These are phyloP conservation scores for Lactarius vividus DNA, from an alignment of 768 basidiomycete genomes.

Conservation along the genomic window DNA sequence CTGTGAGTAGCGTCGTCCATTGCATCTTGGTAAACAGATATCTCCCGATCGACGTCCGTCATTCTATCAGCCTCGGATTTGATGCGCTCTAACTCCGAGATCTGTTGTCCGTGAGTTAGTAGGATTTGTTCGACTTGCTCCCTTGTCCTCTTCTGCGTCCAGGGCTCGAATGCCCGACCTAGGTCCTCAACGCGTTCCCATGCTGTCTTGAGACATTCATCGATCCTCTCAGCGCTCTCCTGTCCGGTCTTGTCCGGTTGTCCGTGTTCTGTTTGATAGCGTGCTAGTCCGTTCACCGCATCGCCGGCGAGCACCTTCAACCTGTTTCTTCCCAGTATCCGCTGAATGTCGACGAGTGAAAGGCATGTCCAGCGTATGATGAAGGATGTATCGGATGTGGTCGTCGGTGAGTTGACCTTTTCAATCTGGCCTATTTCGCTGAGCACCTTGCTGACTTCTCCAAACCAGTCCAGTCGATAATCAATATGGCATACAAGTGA, in stretches of 20 bases:
- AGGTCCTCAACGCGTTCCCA: background rate
- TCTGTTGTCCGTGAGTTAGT: too few species aligned
- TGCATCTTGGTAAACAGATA: slow-evolving; percentile 1
- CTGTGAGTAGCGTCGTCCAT: background rate
- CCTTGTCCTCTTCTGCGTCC: too few species aligned
- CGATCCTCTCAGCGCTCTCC: background rate
- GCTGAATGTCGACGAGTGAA: background rate
- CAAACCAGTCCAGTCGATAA: background rate
- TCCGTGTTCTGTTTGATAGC: background rate
- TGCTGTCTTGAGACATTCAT: background rate
- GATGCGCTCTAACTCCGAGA: too few species aligned
- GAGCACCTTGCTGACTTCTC: background rate
- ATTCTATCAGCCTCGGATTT: too few species aligned
- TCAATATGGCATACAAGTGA: background rate
- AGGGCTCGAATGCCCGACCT: background rate
- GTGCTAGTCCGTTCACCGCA: background rate
- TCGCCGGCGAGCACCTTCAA: background rate
- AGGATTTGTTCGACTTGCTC: too few species aligned
- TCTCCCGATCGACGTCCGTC: background rate
- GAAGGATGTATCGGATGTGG: background rate
- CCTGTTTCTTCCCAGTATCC: too few species aligned
- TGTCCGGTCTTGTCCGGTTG: background rate
- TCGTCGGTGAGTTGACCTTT: background rate
- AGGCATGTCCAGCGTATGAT: background rate
- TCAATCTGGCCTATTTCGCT: background rate